Conservation (phyloP, 352 stramenopile species). For the Phytophthora pseudosyringae region DNA sequence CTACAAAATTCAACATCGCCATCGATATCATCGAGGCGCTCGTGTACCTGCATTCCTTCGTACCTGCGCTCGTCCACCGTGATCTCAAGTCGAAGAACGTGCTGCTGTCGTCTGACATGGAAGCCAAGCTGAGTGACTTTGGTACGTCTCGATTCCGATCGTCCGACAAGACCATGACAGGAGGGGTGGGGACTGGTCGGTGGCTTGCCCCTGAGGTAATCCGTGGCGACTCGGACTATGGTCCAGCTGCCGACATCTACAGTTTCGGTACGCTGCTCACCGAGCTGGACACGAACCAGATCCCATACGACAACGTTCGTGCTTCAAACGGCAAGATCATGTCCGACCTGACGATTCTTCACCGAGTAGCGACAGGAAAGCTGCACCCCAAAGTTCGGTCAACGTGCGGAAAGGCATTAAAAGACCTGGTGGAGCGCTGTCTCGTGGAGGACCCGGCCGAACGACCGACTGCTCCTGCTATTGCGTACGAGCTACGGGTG, state of each 20-base stretch:
- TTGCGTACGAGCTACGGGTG: conserved; percentile 17
- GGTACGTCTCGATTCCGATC: conserved; percentile 27
- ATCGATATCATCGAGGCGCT: conserved; percentile 44
- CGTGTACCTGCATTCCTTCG: conserved; percentile 47
- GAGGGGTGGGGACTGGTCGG: conserved; percentile 55
- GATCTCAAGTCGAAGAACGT: conserved; percentile 68
- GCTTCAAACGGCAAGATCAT: conserved; percentile 42
- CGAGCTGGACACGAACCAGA: conserved; percentile 52
- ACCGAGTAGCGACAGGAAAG: conserved; percentile 43
- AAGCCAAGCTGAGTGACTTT: conserved; percentile 38
- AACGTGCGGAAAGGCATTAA: conserved; percentile 8
- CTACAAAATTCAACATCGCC: conserved; percentile 36
- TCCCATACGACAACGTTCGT: conserved; percentile 42
- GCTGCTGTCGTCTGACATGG: conserved; percentile 33
- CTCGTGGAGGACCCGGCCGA: conserved; percentile 1
- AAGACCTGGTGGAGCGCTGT: conserved; percentile 17
- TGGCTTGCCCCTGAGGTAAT: conserved; percentile 64
- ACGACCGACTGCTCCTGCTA: conserved; percentile 11
- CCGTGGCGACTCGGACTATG: conserved; percentile 50
- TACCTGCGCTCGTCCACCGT: conserved; percentile 49
- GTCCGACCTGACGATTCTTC: conserved; percentile 53
- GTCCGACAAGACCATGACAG: conserved; percentile 36
- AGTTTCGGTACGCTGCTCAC: conserved; percentile 49
- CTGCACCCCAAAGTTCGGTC: conserved; percentile 20
- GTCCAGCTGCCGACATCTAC: conserved; percentile 57